These are phyloP conservation scores for Tubosaeta sp. DNA, from an alignment of 768 basidiomycete species.

Conservation along the genomic window DNA sequence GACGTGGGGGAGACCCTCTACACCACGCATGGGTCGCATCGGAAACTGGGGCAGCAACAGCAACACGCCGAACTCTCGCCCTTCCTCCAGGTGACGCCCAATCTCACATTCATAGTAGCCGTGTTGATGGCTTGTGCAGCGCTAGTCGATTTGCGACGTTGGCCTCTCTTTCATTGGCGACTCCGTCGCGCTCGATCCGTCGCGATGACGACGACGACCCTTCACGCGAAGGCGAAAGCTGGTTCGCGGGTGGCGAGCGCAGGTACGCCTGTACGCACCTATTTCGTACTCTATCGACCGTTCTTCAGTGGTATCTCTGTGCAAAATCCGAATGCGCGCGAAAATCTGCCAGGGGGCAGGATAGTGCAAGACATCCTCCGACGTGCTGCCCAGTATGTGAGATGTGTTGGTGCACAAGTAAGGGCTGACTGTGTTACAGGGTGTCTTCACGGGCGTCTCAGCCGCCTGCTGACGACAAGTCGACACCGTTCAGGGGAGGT, in stretches of 20 bases:
- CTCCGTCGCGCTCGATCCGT: conserved; percentile 14
- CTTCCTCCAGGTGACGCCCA: conserved; percentile 10
- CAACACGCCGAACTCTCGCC: conserved; percentile 21
- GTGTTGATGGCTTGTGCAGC: conserved; percentile 8
- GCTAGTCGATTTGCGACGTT: conserved; percentile 35
- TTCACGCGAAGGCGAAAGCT: conserved; percentile 49
- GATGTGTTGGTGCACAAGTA: neutral
- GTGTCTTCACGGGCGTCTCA: conserved; percentile 17
- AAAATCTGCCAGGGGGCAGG: conserved; percentile 47
- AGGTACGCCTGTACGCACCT: conserved; percentile 46
- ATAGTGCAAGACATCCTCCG: conserved; percentile 70
- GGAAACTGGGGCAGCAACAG: conserved; percentile 40
- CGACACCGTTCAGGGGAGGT: conserved; percentile 54
- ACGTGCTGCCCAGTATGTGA: conserved; percentile 72
- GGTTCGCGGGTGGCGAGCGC: conserved; percentile 94
- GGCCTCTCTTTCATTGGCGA: conserved; percentile 27
- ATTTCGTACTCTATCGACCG: neutral
- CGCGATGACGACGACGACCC: conserved; percentile 40
- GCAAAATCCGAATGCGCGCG: conserved; percentile 67
- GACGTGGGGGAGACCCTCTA: conserved; percentile 39
- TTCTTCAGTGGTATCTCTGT: conserved; percentile 75
- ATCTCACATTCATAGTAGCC: neutral
- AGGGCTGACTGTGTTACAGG: conserved; percentile 9
- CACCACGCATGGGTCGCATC: conserved; percentile 48
- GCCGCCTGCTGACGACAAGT: conserved; percentile 11